Evolutionary conservation across 768 basidiomycete species (phyloP).

Genomic region (Leccinum obscurum): DNA sequence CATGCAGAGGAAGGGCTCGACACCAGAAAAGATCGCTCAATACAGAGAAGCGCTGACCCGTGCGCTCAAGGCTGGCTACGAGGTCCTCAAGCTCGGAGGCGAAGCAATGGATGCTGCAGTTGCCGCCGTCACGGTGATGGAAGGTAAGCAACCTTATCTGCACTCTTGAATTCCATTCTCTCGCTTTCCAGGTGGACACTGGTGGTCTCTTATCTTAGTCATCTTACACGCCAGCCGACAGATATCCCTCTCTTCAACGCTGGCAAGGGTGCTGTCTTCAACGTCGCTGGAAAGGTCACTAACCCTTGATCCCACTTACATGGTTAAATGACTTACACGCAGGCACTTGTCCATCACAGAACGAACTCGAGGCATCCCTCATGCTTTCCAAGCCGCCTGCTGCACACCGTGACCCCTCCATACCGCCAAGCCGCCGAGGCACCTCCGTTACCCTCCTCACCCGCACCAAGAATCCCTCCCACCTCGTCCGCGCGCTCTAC

Average conservation of each 20-base stretch:
- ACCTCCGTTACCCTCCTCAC: constrained; percentile 65
- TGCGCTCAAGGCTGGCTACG: constrained; percentile 63
- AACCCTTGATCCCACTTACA: background rate
- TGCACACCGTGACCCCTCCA: constrained; percentile 48
- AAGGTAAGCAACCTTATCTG: constrained; percentile 46
- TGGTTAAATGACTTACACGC: background rate
- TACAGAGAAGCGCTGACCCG: constrained; percentile 56
- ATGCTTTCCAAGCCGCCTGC: constrained; percentile 80
- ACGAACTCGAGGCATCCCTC: constrained; percentile 78
- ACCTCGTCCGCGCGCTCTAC: constrained; percentile 69
- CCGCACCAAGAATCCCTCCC: constrained; percentile 68
- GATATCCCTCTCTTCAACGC: constrained; percentile 79
- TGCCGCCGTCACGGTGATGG: constrained; percentile 70
- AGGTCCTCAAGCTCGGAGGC: constrained; percentile 63
- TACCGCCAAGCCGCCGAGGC: constrained; percentile 61
- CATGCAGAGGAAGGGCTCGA: constrained; percentile 56
- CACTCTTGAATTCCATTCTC: background rate
- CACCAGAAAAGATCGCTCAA: constrained; percentile 56
- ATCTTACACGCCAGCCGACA: constrained; percentile 27
- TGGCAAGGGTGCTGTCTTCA: constrained; percentile 83
- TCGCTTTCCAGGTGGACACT: background rate
- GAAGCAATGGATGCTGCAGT: constrained; percentile 84
- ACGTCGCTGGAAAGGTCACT: constrained; percentile 69
- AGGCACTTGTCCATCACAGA: constrained; percentile 40
- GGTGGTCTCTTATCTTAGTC: background rate